A percentile compares a stretch with the other conserved stretches of the same genome.
Conservation (phyloP, 2,329 filamentous ascomycete genomes). For the Apiospora koreana region DNA sequence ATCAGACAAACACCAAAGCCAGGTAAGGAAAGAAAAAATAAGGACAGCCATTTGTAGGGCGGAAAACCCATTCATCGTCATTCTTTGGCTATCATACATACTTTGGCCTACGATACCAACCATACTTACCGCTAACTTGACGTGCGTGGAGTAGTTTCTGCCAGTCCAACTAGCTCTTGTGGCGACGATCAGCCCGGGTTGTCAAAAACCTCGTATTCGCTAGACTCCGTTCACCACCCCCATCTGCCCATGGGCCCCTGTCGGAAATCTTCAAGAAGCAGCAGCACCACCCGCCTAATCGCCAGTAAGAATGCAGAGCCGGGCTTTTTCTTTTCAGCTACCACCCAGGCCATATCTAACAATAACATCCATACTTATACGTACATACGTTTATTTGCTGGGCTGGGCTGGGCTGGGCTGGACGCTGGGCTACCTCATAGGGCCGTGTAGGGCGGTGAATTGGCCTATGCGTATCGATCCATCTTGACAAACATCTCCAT, state of each 20-base stretch:
- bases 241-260: not conserved
- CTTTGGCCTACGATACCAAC: no score
- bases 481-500: no score
- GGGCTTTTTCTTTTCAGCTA: not conserved
- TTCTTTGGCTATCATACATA: not conserved
- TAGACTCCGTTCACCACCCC: slow-evolving; percentile 3
- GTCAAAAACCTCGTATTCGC: slow-evolving; percentile 7
- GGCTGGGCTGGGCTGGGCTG: no score
- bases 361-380: no score
- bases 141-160: not conserved
- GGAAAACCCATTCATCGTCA: not conserved
- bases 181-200: not conserved
- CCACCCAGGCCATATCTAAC: not conserved
- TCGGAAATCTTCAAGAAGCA: not conserved
- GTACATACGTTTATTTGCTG: not conserved
- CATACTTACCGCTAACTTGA: not conserved
- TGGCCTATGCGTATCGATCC: not conserved
- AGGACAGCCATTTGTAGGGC: not conserved
- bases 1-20: not conserved
- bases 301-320: not conserved
- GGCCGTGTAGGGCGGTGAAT: not conserved
- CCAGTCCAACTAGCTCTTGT: not conserved
- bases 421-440: not conserved
- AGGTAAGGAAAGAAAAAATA: not conserved
- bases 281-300: not conserved